phyloP scores from a whole-genome alignment of 169 alveolate species.

The Eimeria praecox region DNA sequence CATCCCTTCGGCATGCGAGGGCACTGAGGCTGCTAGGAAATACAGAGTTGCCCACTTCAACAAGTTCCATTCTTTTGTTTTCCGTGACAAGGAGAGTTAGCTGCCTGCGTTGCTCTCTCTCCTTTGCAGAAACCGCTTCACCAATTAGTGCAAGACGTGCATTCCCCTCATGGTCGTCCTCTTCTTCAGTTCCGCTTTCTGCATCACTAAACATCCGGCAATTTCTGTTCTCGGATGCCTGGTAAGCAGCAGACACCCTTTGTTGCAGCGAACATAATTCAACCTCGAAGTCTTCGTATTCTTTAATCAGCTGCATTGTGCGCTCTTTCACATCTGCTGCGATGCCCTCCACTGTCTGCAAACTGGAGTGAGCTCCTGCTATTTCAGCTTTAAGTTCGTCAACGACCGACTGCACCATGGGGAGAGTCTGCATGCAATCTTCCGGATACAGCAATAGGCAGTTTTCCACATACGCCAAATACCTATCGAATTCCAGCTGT shows the following conservation, averaged over 20 bases:
- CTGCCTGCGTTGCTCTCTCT: not conserved
- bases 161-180: not conserved
- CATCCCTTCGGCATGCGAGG: not conserved
- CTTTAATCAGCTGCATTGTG: not conserved
- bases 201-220: not conserved
- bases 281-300: not conserved
- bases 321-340: not conserved
- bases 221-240: not conserved
- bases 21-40: not conserved
- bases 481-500: not conserved
- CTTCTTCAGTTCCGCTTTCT: not conserved
- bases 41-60: not conserved
- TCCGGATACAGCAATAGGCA: not conserved
- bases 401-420: not conserved
- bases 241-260: no score
- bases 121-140: not conserved
- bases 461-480: not conserved
- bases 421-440: not conserved
- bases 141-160: not conserved
- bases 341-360: not conserved
- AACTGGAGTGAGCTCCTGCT: not conserved
- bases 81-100: not conserved
- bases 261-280: not conserved
- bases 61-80: not conserved
- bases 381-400: not conserved